Evolutionary conservation across 1,139 yeast genomes (phyloP).

Genomic region (Suhomyces yuchorum): DNA sequence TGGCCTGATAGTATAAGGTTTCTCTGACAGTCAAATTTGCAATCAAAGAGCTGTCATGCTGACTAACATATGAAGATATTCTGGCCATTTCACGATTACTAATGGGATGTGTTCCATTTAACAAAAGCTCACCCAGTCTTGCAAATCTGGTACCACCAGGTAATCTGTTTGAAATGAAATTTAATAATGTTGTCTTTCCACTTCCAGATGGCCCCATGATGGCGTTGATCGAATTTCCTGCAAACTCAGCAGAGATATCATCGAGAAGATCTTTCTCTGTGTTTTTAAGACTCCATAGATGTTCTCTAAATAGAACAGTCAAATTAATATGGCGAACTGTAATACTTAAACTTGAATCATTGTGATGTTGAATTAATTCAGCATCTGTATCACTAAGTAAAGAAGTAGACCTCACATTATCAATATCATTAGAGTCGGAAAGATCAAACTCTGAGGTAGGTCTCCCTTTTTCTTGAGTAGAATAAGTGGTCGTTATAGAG

Average conservation of each 20-base stretch:
- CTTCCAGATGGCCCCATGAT: slow-evolving; percentile 91
- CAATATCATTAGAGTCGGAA: neutral
- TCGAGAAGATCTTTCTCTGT: slow-evolving; percentile 38
- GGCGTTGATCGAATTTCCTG: slow-evolving; percentile 68
- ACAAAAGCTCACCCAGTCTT: slow-evolving; percentile 27
- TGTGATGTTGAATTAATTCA: neutral
- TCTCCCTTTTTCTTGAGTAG: neutral
- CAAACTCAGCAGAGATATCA: slow-evolving; percentile 57
- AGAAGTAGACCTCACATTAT: neutral
- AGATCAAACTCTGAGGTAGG: neutral
- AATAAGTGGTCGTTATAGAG: neutral
- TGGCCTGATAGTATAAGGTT: slow-evolving; percentile 72
- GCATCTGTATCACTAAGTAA: neutral
- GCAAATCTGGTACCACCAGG: slow-evolving; percentile 42
- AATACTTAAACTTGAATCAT: slow-evolving; percentile 10
- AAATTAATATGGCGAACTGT: slow-evolving; percentile 12
- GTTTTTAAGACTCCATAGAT: neutral
- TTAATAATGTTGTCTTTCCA: slow-evolving; percentile 77
- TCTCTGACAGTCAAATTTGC: slow-evolving; percentile 76
- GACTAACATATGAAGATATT: slow-evolving; percentile 72
- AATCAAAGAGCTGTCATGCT: slow-evolving; percentile 72
- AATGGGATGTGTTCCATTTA: slow-evolving; percentile 38
- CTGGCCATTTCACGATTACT: slow-evolving; percentile 44
- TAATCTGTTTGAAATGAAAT: slow-evolving; percentile 64
- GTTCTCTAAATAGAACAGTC: slow-evolving; percentile 4